Evolutionary conservation across 1,284 basidiomycete genomes (phyloP).

Genomic region (Cutaneotrichosporon mucoides): DNA sequence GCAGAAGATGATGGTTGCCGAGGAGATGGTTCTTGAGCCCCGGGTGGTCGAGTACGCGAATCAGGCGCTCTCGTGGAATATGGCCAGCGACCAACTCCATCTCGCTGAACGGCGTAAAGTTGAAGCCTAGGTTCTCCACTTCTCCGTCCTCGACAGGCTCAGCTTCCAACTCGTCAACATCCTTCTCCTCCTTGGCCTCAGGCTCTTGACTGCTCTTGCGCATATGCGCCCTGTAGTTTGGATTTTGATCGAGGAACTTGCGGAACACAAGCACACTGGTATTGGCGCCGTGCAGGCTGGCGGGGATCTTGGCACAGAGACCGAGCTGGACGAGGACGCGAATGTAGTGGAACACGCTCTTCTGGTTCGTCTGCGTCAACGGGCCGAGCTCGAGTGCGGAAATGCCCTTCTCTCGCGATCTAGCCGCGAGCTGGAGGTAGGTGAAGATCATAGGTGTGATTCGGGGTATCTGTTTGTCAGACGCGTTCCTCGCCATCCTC

Average conservation of each 20-base stretch:
- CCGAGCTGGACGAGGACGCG: slow-evolving; percentile 34
- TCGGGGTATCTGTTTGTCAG: slow-evolving; percentile 27
- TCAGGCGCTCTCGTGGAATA: slow-evolving; percentile 34
- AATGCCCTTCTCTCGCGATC: slow-evolving; percentile 15
- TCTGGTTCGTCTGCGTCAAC: slow-evolving; percentile 35
- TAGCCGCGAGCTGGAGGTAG: slow-evolving; percentile 21
- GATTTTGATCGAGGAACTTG: slow-evolving; percentile 36
- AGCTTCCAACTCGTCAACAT: not conserved
- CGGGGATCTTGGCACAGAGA: slow-evolving; percentile 39
- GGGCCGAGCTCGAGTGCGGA: slow-evolving; percentile 35
- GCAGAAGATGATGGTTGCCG: slow-evolving; percentile 27
- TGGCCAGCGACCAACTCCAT: slow-evolving; percentile 35
- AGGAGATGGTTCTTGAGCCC: slow-evolving; percentile 40
- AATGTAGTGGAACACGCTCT: slow-evolving; percentile 41
- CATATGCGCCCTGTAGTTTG: slow-evolving; percentile 26
- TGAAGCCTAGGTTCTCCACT: slow-evolving; percentile 24
- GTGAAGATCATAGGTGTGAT: slow-evolving; percentile 37
- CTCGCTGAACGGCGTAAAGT: slow-evolving; percentile 33
- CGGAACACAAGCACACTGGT: slow-evolving; percentile 40
- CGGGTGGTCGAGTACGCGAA: slow-evolving; percentile 38
- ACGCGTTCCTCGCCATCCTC: not conserved
- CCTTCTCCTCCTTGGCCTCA: not conserved
- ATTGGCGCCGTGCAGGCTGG: slow-evolving; percentile 28
- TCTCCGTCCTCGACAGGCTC: slow-evolving; percentile 19
- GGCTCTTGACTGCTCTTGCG: not conserved